Conservation (phyloP, 2,329 filamentous ascomycete species). For the Sphaerulina musiva region DNA sequence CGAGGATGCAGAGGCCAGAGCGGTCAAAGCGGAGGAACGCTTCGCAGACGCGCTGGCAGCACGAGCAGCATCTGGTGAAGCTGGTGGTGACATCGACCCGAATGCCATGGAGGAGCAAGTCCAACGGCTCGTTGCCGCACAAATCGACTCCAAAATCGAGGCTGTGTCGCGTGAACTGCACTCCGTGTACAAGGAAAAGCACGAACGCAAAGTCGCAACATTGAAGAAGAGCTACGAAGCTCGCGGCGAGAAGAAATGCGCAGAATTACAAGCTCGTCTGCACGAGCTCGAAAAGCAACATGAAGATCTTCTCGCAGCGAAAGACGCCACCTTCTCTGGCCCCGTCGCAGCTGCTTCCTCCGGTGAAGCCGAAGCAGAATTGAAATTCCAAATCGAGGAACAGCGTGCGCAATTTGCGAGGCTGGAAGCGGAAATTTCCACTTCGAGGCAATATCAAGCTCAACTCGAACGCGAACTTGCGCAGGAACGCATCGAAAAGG, state of each 20-base stretch:
- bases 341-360: conserved; percentile 15
- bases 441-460: conserved; percentile 63
- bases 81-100: conserved; percentile 22
- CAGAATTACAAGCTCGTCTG: conserved; percentile 67
- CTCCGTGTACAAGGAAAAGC: conserved; percentile 89
- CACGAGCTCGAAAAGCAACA: conserved; percentile 66
- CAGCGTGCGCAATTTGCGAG: conserved; percentile 68
- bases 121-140: conserved; percentile 46
- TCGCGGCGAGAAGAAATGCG: conserved; percentile 81
- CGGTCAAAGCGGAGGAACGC: conserved; percentile 58
- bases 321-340: conserved; percentile 61
- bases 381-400: conserved; percentile 51
- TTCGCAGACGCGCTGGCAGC: conserved; percentile 56
- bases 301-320: conserved; percentile 60
- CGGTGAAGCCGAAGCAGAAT: conserved; percentile 26
- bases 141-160: conserved; percentile 88
- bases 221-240: conserved; percentile 76
- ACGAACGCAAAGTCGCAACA: conserved; percentile 90
- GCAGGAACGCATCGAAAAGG: conserved; percentile 72
- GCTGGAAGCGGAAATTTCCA: conserved; percentile 63
- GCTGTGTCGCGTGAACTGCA: conserved; percentile 70
- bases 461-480: conserved; percentile 64
- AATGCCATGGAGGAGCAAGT: conserved; percentile 41
- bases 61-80: conserved; percentile 22
- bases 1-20: conserved; percentile 67